A percentile compares a stretch with the other conserved stretches of the same genome.
Evolutionary conservation across 2,329 filamentous ascomycete species (phyloP).

Genomic region (Biscogniauxia mediterranea): DNA sequence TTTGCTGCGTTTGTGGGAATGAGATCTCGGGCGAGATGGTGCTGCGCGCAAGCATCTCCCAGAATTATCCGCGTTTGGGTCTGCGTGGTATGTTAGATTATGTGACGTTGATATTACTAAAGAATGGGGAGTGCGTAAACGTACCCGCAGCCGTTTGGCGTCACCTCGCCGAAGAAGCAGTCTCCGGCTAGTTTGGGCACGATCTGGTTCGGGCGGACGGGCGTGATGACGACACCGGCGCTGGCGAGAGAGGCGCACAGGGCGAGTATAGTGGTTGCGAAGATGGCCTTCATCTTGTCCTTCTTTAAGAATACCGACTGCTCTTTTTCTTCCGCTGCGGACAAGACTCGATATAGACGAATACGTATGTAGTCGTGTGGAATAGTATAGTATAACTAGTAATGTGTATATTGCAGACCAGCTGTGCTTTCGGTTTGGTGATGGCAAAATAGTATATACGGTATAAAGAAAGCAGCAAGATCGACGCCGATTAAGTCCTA

Average conservation of each 20-base stretch:
- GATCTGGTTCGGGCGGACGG: conserved; percentile 50
- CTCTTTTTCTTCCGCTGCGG: not conserved
- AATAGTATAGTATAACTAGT: not conserved
- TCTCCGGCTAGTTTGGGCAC: conserved; percentile 48
- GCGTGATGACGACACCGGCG: conserved; percentile 56
- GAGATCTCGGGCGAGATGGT: not conserved
- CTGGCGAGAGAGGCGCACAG: conserved; percentile 45
- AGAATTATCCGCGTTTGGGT: not conserved
- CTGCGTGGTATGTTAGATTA: not conserved
- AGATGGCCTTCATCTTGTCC: conserved; percentile 41
- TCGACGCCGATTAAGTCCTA: not conserved
- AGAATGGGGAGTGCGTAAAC: conserved; percentile 30
- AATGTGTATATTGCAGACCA: not conserved
- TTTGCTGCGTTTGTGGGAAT: too few relatives aligned
- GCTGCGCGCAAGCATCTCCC: not conserved
- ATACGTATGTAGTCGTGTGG: not conserved
- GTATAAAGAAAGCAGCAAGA: not conserved
- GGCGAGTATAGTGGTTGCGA: conserved; percentile 41
- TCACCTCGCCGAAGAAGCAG: conserved; percentile 56
- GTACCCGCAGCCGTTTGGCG: conserved; percentile 57
- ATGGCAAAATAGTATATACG: not conserved
- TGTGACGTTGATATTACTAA: too few relatives aligned
- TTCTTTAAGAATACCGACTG: not conserved
- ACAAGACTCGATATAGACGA: not conserved
- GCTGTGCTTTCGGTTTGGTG: not conserved